Base-by-base conservation (phyloP, 768 basidiomycete species). In the Crassisporium funariophilum region DNA sequence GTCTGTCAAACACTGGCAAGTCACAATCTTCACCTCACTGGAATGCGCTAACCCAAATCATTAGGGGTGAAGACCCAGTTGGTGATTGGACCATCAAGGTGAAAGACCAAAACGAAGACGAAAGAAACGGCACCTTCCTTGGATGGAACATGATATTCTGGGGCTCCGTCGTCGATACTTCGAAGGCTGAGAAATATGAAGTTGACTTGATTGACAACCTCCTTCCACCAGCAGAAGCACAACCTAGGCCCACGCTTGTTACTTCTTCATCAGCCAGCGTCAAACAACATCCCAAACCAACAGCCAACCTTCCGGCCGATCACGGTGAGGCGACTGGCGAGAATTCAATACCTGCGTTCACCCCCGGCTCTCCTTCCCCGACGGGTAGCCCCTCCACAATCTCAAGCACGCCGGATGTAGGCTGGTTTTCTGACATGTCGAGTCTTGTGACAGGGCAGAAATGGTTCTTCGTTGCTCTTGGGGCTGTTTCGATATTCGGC, bases 1-100 rank as follows among this genome's bases (percentile, higher is more conserved):
- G 94, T 82, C 83, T 23, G 81, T 98, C 46, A 99, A 99, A 67
- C 97, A 99, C 60, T 99, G 97, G 95, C 95, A 47, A 64, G 82
- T 68, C 12, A 36, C 13, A 8, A 36, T 37, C 21, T 27, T 23
- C 54, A 17, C 19, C 9, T 47, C 29, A 38, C 15, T 36, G n/a
- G 49, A 25, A 11, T 41, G 47, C 17, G 13, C 67, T 29, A 69
- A 48, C 21, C 1, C 31, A 41, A 25, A 9, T 19, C 51, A 37
- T 36, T 42, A 98, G 95, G 95, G 94, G 89, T 29, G 97, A 99
- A 69, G 75, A 90, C 65, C 89, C 94, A 1, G 64, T 91, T 21
- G 97, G 97, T 13, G 78, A 83, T 15, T 99, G 97, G 97, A 91
- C 81, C 0, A 80, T 99, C 48, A 82, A 66, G 33, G 92, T 99